Conservation (phyloP, 345 rosid species). For the Hirschfeldia incana region DNA sequence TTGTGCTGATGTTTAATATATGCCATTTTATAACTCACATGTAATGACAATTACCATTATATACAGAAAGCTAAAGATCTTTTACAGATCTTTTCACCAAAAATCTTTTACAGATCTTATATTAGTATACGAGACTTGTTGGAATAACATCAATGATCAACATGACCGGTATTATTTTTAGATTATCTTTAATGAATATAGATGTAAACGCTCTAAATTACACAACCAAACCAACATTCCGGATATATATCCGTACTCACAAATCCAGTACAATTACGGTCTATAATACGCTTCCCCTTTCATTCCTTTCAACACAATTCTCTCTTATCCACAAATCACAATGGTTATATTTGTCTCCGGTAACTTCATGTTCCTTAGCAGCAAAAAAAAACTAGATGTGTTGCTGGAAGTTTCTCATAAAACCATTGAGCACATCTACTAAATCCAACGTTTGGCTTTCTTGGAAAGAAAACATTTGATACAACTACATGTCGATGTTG, state of each 20-base stretch:
- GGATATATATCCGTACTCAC: constrained; percentile 21
- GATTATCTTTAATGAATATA: neutral
- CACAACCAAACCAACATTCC: constrained; percentile 46
- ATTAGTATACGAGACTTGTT: neutral
- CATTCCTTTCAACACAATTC: constrained; percentile 38
- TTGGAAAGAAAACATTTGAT: constrained; percentile 58
- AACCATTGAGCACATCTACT: constrained; percentile 48
- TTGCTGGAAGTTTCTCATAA: constrained; percentile 51
- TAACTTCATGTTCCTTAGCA: constrained; percentile 52
- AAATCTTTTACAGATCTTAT: neutral
- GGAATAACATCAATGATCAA: neutral
- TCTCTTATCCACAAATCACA: constrained; percentile 32
- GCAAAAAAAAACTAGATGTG: constrained; percentile 52
- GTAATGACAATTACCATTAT: neutral
- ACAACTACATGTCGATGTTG: constrained; percentile 63
- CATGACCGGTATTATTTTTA: neutral
- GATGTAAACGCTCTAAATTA: constrained; percentile 37
- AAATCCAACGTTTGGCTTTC: constrained; percentile 49
- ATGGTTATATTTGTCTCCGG: constrained; percentile 46
- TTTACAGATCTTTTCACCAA: neutral
- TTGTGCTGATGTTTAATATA: neutral
- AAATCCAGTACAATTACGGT: constrained; percentile 49
- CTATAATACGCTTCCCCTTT: constrained; percentile 28
- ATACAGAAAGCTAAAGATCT: neutral
- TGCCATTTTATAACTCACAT: neutral